A percentile compares a stretch with the other conserved stretches of the same genome.
Conservation (phyloP, 768 basidiomycete species). For the Lactarius hatsudake region DNA sequence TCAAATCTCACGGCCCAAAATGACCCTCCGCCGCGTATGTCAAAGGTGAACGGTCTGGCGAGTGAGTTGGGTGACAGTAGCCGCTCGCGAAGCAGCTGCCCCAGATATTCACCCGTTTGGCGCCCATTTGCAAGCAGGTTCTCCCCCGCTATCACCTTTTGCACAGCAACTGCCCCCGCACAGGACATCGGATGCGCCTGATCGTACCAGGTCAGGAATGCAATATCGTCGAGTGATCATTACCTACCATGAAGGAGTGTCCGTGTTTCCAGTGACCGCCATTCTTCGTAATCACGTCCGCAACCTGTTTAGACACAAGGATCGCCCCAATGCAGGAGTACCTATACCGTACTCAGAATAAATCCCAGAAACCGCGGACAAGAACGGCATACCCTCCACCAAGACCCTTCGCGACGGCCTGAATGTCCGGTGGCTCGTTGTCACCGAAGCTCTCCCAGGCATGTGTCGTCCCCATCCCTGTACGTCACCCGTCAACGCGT, state of each 20-base stretch:
- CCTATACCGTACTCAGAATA: conserved; percentile 37
- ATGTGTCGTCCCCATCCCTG: conserved; percentile 85
- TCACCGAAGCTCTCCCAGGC: conserved; percentile 85
- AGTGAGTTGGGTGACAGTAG: conserved; percentile 54
- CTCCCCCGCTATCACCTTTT: conserved; percentile 65
- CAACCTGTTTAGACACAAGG: conserved; percentile 69
- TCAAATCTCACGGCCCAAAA: conserved; percentile 91
- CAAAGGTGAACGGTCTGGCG: conserved; percentile 66
- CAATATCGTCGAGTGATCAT: background rate
- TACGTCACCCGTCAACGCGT: background rate
- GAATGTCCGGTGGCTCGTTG: conserved; percentile 75
- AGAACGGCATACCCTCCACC: conserved; percentile 68
- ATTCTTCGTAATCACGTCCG: conserved; percentile 62
- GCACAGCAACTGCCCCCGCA: conserved; percentile 78
- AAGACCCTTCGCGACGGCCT: conserved; percentile 86
- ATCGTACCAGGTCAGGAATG: conserved; percentile 1
- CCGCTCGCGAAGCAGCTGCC: conserved; percentile 49
- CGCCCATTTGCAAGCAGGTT: conserved; percentile 67
- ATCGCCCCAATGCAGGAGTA: conserved; percentile 83
- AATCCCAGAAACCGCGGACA: background rate
- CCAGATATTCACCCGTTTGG: conserved; percentile 57
- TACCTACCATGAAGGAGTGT: conserved; percentile 73
- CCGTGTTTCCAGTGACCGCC: conserved; percentile 80
- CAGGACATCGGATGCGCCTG: conserved; percentile 75
- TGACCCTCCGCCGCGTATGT: conserved; percentile 79